phyloP scores from a whole-genome alignment of 768 basidiomycete genomes.

The Hysterangium stoloniferum region DNA sequence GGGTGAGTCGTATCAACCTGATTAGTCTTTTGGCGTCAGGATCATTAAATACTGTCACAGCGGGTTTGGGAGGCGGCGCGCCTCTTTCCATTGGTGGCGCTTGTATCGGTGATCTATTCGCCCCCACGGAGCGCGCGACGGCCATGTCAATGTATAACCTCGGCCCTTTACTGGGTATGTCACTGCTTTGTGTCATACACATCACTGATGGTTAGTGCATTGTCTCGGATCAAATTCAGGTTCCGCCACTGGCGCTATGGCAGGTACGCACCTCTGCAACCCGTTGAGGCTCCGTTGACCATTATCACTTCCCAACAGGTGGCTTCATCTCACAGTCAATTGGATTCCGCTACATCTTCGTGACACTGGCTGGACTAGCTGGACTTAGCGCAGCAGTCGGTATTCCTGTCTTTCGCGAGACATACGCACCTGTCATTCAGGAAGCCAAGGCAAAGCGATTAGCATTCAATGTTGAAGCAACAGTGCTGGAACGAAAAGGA shows the following conservation, averaged over 20 bases:
- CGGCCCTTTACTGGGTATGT: slow-evolving; percentile 51
- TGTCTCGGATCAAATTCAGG: slow-evolving; percentile 1
- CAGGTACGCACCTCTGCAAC: slow-evolving; percentile 13
- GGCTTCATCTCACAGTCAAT: slow-evolving; percentile 55
- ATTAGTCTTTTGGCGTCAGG: too few species aligned
- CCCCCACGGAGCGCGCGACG: slow-evolving; percentile 49
- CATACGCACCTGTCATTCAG: slow-evolving; percentile 67
- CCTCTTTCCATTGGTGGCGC: slow-evolving; percentile 61
- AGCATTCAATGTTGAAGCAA: slow-evolving; percentile 13
- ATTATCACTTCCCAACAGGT: slow-evolving; percentile 23
- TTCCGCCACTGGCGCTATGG: slow-evolving; percentile 15
- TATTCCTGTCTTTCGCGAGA: slow-evolving; percentile 61
- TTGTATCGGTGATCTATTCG: slow-evolving; percentile 56
- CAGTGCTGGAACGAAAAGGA: slow-evolving; percentile 39
- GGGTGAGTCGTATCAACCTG: slow-evolving; percentile 45
- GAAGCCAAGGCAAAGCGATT: slow-evolving; percentile 30
- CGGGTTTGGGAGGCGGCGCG: slow-evolving; percentile 55
- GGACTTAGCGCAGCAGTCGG: slow-evolving; percentile 39
- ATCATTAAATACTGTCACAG: too few species aligned
- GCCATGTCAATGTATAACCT: slow-evolving; percentile 66
- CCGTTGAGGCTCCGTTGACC: not conserved
- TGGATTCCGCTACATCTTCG: slow-evolving; percentile 56
- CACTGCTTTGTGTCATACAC: too few species aligned
- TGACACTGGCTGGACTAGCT: slow-evolving; percentile 38
- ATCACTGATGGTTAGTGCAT: too few species aligned